Conservation (phyloP, 768 basidiomycete genomes). For the Megacollybia marginata region DNA sequence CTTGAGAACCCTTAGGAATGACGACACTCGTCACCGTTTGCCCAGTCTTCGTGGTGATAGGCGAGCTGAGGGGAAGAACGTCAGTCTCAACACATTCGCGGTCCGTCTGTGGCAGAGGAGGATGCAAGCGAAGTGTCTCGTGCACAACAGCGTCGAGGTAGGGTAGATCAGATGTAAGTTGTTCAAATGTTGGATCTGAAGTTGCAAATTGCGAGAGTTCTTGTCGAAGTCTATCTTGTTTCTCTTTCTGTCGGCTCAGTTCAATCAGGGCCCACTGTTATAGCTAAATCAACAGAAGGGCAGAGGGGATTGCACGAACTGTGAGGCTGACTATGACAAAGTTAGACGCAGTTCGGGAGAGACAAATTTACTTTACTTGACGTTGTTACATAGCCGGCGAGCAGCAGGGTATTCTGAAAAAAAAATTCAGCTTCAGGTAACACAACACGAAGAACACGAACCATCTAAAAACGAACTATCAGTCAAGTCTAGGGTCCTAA, state of each 20-base stretch:
- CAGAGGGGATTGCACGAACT: conserved; percentile 1
- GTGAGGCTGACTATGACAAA: conserved; percentile 16
- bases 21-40: conserved; percentile 28
- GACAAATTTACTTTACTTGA: conserved; percentile 18
- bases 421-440: background rate
- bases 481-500: no score
- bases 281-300: background rate
- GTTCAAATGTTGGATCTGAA: conserved; percentile 17
- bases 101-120: conserved; percentile 14
- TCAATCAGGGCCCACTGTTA: conserved; percentile 31
- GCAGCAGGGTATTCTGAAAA: conserved; percentile 29
- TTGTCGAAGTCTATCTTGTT: conserved; percentile 23
- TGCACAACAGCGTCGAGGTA: conserved; percentile 28
- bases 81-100: conserved; percentile 43
- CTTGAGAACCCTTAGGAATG: conserved; percentile 38
- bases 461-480: background rate
- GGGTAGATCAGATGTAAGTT: conserved; percentile 16
- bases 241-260: conserved; percentile 20
- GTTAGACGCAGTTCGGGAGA: background rate
- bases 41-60: conserved; percentile 37
- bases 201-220: conserved; percentile 16
- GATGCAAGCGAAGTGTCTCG: conserved; percentile 34
- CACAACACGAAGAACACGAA: background rate
- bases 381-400: conserved; percentile 34
- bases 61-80: conserved; percentile 47